phyloP scores from a whole-genome alignment of 106 monocot species.

The Dendrobium officinale region DNA sequence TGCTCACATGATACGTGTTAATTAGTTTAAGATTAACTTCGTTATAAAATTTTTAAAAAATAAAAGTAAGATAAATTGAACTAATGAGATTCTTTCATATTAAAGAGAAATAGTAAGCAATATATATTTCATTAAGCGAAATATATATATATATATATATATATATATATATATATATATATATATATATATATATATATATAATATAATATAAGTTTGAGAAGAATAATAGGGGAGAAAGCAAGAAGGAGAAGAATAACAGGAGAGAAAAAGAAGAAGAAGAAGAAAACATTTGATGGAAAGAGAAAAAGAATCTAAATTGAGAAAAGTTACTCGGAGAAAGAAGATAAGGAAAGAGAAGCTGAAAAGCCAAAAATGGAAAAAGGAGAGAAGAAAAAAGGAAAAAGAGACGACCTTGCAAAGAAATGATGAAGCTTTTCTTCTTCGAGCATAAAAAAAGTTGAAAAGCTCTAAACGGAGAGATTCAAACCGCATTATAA shows the following conservation, averaged over 20 bases:
- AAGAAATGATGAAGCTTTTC: neutral
- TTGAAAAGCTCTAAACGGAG: neutral
- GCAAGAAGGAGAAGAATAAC: neutral
- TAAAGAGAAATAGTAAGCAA: too few species aligned
- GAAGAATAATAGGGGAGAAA: neutral
- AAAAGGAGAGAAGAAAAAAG: neutral
- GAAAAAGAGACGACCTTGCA: neutral
- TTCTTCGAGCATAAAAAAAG: neutral
- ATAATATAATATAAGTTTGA: too few species aligned
- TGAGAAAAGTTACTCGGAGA: neutral
- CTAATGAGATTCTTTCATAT: too few species aligned
- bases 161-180: too few species aligned
- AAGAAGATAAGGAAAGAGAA: neutral
- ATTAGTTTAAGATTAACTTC: too few species aligned
- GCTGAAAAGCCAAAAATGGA: neutral
- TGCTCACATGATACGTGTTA: too few species aligned
- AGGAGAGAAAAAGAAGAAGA: neutral
- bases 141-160: too few species aligned
- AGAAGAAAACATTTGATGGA: neutral
- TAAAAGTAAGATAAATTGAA: too few species aligned
- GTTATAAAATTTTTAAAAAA: too few species aligned
- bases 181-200: too few species aligned
- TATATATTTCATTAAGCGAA: too few species aligned
- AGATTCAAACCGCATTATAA: neutral
- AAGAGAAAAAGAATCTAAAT: neutral